A percentile compares a stretch with the other conserved stretches of the same genome.
These are phyloP conservation scores for Exophiala aquamarina DNA, from an alignment of 2,329 filamentous ascomycete genomes.

Conservation along the genomic window DNA sequence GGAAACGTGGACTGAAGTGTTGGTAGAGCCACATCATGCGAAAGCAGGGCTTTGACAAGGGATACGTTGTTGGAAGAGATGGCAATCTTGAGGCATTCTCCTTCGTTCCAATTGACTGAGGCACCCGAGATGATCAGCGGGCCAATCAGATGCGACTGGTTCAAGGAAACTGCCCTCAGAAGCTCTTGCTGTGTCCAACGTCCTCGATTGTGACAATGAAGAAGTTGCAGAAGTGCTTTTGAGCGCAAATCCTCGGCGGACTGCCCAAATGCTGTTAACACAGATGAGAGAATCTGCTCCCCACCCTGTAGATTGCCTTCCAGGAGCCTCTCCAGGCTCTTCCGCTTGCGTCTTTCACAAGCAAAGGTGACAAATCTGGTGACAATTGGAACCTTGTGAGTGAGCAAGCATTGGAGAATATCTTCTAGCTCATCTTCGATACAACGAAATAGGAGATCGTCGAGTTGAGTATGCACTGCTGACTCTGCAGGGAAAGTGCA, in stretches of 20 bases:
- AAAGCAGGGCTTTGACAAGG: conserved; percentile 4
- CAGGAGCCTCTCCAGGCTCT: conserved; percentile 4
- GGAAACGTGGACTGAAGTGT: conserved; percentile 8
- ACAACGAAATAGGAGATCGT: not conserved
- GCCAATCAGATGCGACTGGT: not conserved
- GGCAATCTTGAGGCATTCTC: conserved; percentile 5
- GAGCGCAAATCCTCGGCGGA: not conserved
- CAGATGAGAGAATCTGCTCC: conserved; percentile 1
- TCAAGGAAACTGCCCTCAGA: conserved; percentile 2
- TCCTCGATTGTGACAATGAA: not conserved
- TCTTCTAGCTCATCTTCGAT: conserved; percentile 1
- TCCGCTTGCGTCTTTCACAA: conserved; percentile 6
- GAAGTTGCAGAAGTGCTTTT: conserved; percentile 1
- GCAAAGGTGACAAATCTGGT: conserved; percentile 1
- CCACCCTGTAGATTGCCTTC: conserved; percentile 5
- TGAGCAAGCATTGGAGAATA: conserved; percentile 5
- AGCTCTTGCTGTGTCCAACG: conserved; percentile 8
- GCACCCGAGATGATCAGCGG: conserved; percentile 2
- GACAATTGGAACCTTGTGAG: conserved; percentile 1
- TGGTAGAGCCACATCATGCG: conserved; percentile 1
- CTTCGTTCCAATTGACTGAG: conserved; percentile 8
- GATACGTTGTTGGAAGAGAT: conserved; percentile 2
- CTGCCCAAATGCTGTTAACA: not conserved
- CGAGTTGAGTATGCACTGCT: not conserved
- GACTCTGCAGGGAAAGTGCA: too few relatives aligned